phyloP scores from a whole-genome alignment of 352 stramenopile genomes.

The Globisporangium carolinianum region DNA sequence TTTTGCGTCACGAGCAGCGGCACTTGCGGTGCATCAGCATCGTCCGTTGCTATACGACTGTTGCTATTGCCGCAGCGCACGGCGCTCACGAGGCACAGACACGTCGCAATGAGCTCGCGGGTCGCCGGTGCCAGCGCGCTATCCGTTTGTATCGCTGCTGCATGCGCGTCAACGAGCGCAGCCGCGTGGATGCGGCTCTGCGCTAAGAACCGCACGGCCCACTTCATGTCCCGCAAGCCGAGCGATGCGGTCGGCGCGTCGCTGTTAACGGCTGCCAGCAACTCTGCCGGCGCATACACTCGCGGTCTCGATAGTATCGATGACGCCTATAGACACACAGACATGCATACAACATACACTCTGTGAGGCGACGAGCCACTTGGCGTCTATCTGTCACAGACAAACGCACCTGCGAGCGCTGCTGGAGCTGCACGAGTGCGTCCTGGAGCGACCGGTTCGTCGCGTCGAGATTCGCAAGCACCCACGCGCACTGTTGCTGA shows the following conservation, averaged over 20 bases:
- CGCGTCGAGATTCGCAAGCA: constrained; percentile 53
- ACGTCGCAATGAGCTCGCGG: constrained; percentile 42
- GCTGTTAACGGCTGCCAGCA: too few species aligned
- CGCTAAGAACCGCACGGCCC: constrained; percentile 53
- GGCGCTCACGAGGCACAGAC: constrained; percentile 51
- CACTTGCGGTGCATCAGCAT: constrained; percentile 15
- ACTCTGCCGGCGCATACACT: too few species aligned
- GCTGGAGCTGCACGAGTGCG: constrained; percentile 57
- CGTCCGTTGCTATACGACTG: background rate
- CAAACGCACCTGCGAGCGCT: constrained; percentile 16
- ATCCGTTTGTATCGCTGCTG: background rate
- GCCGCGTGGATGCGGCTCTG: constrained; percentile 23
- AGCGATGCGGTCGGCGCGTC: constrained; percentile 17
- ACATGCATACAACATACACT: too few species aligned
- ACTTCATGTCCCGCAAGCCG: constrained; percentile 49
- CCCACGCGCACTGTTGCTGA: constrained; percentile 62
- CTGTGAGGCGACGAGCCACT: background rate
- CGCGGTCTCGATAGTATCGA: too few species aligned
- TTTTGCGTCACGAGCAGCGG: constrained; percentile 49
- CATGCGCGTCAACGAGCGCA: constrained; percentile 9
- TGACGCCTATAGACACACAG: too few species aligned
- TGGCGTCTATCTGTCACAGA: background rate
- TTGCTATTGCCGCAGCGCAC: constrained; percentile 15
- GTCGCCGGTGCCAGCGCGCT: constrained; percentile 23
- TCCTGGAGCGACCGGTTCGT: constrained; percentile 55